A percentile compares a stretch with the other conserved stretches of the same genome.
phyloP scores from a whole-genome alignment of 2,329 filamentous ascomycete species.

The Curvularia sp. region DNA sequence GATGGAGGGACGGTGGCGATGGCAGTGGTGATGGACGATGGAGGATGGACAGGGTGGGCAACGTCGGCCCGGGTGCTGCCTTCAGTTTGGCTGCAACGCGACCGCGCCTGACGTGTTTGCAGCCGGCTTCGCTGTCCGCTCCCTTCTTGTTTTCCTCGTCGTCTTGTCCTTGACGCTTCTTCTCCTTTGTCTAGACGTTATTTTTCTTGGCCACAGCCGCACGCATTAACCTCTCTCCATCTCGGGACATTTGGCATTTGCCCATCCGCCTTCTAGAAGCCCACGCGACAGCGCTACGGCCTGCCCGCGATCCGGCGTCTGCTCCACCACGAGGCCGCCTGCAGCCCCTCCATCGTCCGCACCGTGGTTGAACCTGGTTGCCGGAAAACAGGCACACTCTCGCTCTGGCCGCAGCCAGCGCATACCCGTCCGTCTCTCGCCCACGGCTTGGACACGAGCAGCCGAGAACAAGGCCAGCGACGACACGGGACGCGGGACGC shows the following conservation, averaged over 20 bases:
- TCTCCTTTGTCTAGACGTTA: not conserved
- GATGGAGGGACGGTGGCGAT: slow-evolving; percentile 3
- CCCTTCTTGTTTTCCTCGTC: slow-evolving; percentile 2
- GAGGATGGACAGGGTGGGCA: not conserved
- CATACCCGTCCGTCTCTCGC: not conserved
- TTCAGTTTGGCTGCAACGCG: slow-evolving; percentile 1
- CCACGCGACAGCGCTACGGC: slow-evolving; percentile 22
- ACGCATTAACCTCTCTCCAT: not conserved
- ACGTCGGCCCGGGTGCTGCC: slow-evolving; percentile 8
- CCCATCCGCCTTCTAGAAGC: slow-evolving; percentile 11
- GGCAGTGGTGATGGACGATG: not conserved
- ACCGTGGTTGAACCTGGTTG: slow-evolving; percentile 21
- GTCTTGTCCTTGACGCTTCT: not conserved
- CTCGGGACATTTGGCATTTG: not conserved
- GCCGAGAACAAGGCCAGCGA: not conserved
- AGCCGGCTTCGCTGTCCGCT: not conserved
- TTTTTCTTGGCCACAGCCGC: not conserved
- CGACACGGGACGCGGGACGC: not conserved
- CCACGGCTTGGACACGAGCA: not conserved
- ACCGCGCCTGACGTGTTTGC: slow-evolving; percentile 16
- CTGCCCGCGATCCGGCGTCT: slow-evolving; percentile 24
- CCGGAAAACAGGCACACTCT: slow-evolving; percentile 7
- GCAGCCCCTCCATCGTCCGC: slow-evolving; percentile 20
- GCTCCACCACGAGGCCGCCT: slow-evolving; percentile 19
- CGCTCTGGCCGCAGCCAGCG: not conserved